A percentile compares a stretch with the other conserved stretches of the same genome.
phyloP scores from a whole-genome alignment of 139 green algal species.

The Haematococcus lacustris region DNA sequence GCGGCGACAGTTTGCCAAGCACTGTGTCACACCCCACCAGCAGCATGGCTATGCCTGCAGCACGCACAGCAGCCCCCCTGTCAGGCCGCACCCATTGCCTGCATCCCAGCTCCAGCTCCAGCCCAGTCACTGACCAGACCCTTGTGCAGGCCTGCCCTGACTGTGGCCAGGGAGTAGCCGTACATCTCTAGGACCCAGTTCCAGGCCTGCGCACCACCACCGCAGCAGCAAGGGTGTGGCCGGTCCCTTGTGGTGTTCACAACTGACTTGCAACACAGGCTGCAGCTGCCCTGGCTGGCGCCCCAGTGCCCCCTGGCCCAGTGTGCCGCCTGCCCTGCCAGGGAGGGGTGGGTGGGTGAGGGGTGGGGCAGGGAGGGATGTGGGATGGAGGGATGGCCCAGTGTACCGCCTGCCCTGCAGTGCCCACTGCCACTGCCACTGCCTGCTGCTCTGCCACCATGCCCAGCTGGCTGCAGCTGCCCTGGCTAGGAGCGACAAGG shows the following conservation, averaged over 20 bases:
- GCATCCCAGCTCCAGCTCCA: too few relatives aligned
- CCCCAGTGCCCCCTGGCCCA: background rate
- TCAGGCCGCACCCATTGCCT: too few relatives aligned
- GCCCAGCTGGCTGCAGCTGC: too few relatives aligned
- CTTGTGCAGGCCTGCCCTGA: slow-evolving; percentile 12
- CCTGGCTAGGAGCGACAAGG: too few relatives aligned
- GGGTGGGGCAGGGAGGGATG: background rate
- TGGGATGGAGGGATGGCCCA: background rate
- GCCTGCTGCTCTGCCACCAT: too few relatives aligned
- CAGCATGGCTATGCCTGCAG: too few relatives aligned
- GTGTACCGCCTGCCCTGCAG: too few relatives aligned
- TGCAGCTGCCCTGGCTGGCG: background rate
- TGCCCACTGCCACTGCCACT: too few relatives aligned
- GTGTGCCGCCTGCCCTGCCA: background rate
- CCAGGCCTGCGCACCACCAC: slow-evolving; percentile 23
- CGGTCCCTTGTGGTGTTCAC: too few relatives aligned
- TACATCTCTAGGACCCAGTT: slow-evolving; percentile 85
- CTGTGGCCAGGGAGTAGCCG: slow-evolving; percentile 29
- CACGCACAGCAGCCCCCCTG: too few relatives aligned
- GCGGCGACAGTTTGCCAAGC: too few relatives aligned
- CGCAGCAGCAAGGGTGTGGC: background rate
- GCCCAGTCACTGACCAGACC: slow-evolving; percentile 16
- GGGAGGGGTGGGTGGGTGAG: background rate
- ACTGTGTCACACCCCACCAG: too few relatives aligned
- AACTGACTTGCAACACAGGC: background rate